These are phyloP conservation scores for Pigoraptor vietnamica DNA, from an alignment of 78 protist genomes.

Conservation along the genomic window DNA sequence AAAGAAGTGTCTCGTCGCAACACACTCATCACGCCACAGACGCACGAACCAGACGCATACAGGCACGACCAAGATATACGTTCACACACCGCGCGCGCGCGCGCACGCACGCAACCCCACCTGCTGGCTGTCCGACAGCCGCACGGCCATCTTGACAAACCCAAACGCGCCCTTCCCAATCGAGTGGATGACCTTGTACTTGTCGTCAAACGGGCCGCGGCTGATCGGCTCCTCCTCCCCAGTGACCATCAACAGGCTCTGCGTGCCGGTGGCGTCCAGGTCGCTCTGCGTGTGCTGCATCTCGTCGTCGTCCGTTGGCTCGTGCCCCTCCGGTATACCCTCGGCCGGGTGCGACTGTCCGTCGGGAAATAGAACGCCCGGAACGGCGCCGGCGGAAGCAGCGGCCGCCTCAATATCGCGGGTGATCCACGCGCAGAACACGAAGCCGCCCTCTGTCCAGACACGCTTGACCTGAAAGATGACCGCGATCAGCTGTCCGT, in stretches of 20 bases:
- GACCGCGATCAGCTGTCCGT: not conserved
- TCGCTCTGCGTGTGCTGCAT: not conserved
- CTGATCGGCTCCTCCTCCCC: not conserved
- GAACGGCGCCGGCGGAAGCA: not conserved
- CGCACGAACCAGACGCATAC: not conserved
- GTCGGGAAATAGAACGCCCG: not conserved
- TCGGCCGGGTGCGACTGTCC: not conserved
- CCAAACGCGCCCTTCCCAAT: conserved; percentile 27
- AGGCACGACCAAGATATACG: not conserved
- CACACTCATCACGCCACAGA: too few relatives aligned
- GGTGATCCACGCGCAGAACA: not conserved
- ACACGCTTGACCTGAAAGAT: not conserved
- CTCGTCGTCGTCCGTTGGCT: not conserved
- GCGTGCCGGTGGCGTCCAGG: not conserved
- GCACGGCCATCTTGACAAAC: not conserved
- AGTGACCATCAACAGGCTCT: not conserved
- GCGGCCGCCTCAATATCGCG: not conserved
- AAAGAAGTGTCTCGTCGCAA: too few relatives aligned
- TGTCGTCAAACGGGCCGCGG: not conserved
- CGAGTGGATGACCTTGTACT: not conserved
- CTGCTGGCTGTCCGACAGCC: not conserved
- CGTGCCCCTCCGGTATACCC: not conserved
- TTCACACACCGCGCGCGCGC: not conserved
- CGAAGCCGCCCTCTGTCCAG: not conserved
- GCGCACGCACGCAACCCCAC: not conserved